These are phyloP conservation scores for Ascochyta lentis DNA, from an alignment of 2,329 filamentous ascomycete genomes.

Conservation along the genomic window DNA sequence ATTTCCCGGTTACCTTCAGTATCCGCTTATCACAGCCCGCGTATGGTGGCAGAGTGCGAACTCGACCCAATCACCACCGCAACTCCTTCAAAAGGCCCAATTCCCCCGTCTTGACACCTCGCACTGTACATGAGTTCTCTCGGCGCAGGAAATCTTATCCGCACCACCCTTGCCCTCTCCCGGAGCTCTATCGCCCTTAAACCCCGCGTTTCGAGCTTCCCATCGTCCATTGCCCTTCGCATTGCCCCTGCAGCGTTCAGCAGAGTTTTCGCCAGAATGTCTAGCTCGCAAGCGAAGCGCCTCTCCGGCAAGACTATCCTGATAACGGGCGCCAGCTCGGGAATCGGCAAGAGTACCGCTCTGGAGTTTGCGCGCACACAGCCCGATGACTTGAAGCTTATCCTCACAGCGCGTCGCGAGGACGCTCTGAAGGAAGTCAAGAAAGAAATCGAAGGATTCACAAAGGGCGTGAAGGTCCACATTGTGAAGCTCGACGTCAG, in stretches of 20 bases:
- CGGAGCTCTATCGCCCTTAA: not conserved
- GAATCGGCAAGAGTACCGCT: conserved; percentile 84
- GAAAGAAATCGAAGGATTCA: conserved; percentile 75
- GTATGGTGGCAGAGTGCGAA: too few species aligned
- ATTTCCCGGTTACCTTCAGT: conserved; percentile 3
- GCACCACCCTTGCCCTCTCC: conserved; percentile 1
- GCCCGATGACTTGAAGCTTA: conserved; percentile 78
- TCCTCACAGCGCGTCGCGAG: conserved; percentile 86
- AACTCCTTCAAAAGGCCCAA: conserved; percentile 4
- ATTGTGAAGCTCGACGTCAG: conserved; percentile 88
- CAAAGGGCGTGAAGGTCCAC: conserved; percentile 76
- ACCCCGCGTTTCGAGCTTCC: conserved; percentile 1
- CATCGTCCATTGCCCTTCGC: conserved; percentile 16
- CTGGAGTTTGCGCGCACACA: conserved; percentile 90
- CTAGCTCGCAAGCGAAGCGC: conserved; percentile 74
- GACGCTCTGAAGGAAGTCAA: conserved; percentile 80
- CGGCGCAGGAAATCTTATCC: conserved; percentile 12
- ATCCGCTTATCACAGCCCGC: not conserved
- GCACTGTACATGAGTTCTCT: conserved; percentile 16
- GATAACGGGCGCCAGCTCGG: conserved; percentile 90
- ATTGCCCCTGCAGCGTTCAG: conserved; percentile 11
- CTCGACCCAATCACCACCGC: conserved; percentile 1
- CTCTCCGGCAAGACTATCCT: conserved; percentile 92
- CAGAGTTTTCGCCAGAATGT: conserved; percentile 59
- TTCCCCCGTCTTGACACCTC: conserved; percentile 1